phyloP scores from a whole-genome alignment of 2,329 filamentous ascomycete genomes.

The Trichophyton rubrum region DNA sequence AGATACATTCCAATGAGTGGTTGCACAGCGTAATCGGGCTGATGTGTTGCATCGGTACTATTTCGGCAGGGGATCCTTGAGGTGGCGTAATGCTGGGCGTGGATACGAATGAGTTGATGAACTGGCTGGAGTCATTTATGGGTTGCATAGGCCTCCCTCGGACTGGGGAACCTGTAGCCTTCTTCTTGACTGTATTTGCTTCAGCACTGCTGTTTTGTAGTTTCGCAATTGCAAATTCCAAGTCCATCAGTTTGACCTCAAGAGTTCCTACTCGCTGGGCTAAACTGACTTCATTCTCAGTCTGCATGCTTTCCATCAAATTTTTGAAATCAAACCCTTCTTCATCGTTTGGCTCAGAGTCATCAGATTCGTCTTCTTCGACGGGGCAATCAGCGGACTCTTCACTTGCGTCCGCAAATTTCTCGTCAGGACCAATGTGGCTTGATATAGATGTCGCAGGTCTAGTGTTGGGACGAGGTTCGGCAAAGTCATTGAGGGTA shows the following conservation, averaged over 20 bases:
- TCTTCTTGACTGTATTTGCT: not conserved
- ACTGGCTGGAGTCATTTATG: slow-evolving; percentile 1
- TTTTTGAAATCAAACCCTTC: slow-evolving; percentile 26
- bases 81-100: slow-evolving; percentile 10
- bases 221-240: slow-evolving; percentile 39
- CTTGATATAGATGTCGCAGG: not conserved
- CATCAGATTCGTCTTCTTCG: not conserved
- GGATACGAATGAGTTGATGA: slow-evolving; percentile 10
- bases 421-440: not conserved
- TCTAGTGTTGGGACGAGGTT: slow-evolving; percentile 6
- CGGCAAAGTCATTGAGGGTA: slow-evolving; percentile 19
- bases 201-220: slow-evolving; percentile 24
- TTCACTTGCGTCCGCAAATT: not conserved
- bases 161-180: not conserved
- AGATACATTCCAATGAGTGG: slow-evolving; percentile 18
- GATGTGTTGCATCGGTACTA: slow-evolving; percentile 24
- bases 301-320: slow-evolving; percentile 29
- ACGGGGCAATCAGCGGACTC: not conserved
- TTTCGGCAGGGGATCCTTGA: slow-evolving; percentile 16
- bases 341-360: not conserved
- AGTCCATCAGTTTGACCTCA: slow-evolving; percentile 39
- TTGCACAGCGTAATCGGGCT: slow-evolving; percentile 19
- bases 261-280: slow-evolving; percentile 38
- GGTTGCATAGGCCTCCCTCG: not conserved
- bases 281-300: slow-evolving; percentile 29